These are phyloP conservation scores for Phytophthora chlamydospora DNA, from an alignment of 352 stramenopile genomes.

Conservation along the genomic window DNA sequence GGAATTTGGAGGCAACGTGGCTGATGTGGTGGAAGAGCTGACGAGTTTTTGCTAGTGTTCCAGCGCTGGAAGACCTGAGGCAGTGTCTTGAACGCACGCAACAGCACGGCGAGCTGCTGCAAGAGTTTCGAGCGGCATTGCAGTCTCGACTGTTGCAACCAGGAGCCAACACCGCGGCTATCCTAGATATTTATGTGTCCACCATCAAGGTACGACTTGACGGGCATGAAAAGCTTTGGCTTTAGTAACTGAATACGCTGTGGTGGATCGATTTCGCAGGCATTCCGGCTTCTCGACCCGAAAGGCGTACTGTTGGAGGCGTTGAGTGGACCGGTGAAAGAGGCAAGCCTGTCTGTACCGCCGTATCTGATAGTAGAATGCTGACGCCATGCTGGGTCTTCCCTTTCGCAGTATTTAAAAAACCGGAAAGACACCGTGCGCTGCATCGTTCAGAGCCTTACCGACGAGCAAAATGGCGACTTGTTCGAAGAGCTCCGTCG, in stretches of 20 bases:
- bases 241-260: background rate
- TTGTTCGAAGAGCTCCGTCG: constrained; percentile 96
- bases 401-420: constrained; percentile 84
- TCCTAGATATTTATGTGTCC: constrained; percentile 98
- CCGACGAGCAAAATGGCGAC: constrained; percentile 90
- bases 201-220: constrained; percentile 90
- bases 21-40: background rate
- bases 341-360: constrained; percentile 37
- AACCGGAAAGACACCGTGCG: constrained; percentile 95
- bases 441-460: constrained; percentile 95
- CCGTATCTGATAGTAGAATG: too few relatives aligned
- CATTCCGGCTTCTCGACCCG: constrained; percentile 93
- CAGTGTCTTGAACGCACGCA: constrained; percentile 85
- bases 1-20: background rate
- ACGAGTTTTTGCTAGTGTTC: constrained; percentile 38
- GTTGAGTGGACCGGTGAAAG: constrained; percentile 68
- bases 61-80: constrained; percentile 71
- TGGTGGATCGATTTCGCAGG: constrained; percentile 31
- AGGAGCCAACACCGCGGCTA: constrained; percentile 95
- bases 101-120: constrained; percentile 82
- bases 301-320: constrained; percentile 92
- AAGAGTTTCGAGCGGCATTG: constrained; percentile 81
- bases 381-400: constrained; percentile 1
- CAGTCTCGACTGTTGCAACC: constrained; percentile 92
- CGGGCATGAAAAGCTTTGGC: background rate